Conservation (phyloP, 176 grass and related monocot genomes). For the Paspalum notatum region DNA sequence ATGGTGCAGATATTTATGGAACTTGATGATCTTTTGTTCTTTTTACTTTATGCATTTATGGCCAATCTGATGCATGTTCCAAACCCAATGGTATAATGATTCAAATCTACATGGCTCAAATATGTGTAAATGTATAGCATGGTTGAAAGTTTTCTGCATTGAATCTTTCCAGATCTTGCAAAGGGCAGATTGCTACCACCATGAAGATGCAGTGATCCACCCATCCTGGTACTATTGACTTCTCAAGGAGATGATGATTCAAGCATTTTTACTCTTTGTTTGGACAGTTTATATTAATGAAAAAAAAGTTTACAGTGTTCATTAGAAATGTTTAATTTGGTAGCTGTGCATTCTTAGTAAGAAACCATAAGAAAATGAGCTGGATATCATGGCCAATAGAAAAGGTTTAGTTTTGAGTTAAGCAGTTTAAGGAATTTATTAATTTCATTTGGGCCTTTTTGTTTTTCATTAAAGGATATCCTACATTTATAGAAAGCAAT, state of each 20-base stretch:
- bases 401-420: neutral
- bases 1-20: neutral
- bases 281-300: neutral
- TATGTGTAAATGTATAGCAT: constrained; percentile 12
- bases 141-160: neutral
- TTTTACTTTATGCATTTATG: neutral
- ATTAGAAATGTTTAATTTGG: neutral
- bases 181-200: constrained; percentile 3
- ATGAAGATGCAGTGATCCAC: constrained; percentile 5
- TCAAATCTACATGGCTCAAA: neutral
- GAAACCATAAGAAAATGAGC: neutral
- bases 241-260: neutral
- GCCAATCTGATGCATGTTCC: neutral
- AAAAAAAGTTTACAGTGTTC: neutral
- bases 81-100: neutral
- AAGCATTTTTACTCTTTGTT: neutral
- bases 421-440: neutral
- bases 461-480: neutral
- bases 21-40: neutral
- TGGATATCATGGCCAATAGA: neutral
- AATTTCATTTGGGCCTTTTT: neutral
- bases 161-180: constrained; percentile 25
- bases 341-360: constrained; percentile 9
- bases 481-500: neutral
- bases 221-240: neutral